Conservation (phyloP, 2,329 filamentous ascomycete genomes). For the Claviceps humidiphila region DNA sequence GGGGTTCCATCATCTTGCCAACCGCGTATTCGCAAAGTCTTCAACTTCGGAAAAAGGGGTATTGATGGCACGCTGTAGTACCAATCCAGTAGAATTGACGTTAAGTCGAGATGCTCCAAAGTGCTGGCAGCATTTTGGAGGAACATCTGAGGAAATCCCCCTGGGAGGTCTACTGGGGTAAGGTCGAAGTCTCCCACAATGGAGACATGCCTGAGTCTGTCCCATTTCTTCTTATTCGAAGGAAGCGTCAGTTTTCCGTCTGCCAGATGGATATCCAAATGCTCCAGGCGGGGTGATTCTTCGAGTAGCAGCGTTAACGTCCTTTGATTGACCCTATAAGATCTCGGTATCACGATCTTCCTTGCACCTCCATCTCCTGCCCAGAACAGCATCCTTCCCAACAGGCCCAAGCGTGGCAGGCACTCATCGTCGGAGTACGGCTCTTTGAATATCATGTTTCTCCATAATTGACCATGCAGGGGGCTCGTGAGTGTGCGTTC, state of each 20-base stretch:
- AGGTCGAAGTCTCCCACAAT: background rate
- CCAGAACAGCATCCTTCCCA: too few relatives aligned
- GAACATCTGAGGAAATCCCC: constrained; percentile 6
- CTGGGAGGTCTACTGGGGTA: background rate
- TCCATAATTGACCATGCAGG: too few relatives aligned
- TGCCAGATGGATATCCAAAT: too few relatives aligned
- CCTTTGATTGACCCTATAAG: too few relatives aligned
- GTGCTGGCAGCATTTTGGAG: constrained; percentile 8
- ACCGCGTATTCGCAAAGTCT: constrained; percentile 13
- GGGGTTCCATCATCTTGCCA: constrained; percentile 8
- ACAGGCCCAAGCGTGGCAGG: too few relatives aligned
- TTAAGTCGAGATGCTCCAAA: constrained; percentile 12
- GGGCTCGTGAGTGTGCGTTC: too few relatives aligned
- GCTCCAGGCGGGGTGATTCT: too few relatives aligned
- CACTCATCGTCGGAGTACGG: too few relatives aligned
- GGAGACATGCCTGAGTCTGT: constrained; percentile 4
- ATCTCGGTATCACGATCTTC: too few relatives aligned
- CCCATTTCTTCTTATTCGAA: constrained; percentile 2
- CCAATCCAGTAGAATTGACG: constrained; percentile 6
- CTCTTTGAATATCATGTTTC: too few relatives aligned
- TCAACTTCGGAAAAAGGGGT: constrained; percentile 15
- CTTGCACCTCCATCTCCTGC: too few relatives aligned
- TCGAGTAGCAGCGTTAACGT: too few relatives aligned
- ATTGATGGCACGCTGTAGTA: constrained; percentile 1
- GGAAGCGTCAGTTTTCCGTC: background rate